phyloP scores from a whole-genome alignment of 2,329 filamentous ascomycete genomes.

The Paraphoma sp. region DNA sequence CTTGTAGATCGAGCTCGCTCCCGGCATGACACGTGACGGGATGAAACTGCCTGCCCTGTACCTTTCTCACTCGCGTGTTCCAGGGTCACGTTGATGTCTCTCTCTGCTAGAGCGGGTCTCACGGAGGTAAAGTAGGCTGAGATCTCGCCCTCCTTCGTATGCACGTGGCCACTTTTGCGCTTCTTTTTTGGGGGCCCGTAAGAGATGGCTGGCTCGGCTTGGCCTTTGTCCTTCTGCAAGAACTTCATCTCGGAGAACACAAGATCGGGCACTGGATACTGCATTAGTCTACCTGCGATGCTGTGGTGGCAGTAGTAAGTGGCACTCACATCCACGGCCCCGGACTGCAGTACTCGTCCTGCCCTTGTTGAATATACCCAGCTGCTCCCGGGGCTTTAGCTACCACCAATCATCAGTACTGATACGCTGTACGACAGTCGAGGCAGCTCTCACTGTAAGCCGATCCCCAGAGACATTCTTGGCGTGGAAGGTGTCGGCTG shows the following conservation, averaged over 20 bases:
- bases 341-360: conserved; percentile 54
- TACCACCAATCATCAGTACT: conserved; percentile 40
- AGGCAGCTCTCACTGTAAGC: conserved; percentile 51
- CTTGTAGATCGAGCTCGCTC: conserved; percentile 10
- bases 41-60: too few relatives aligned
- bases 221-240: conserved; percentile 47
- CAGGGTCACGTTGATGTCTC: conserved; percentile 19
- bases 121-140: conserved; percentile 53
- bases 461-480: conserved; percentile 54
- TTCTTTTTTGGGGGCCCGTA: conserved; percentile 34
- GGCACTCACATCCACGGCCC: conserved; percentile 51
- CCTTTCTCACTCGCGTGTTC: background rate
- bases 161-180: conserved; percentile 39
- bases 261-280: conserved; percentile 55
- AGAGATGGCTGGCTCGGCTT: conserved; percentile 31
- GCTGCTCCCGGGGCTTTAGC: conserved; percentile 51
- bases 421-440: conserved; percentile 10
- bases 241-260: conserved; percentile 61
- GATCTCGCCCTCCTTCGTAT: conserved; percentile 50
- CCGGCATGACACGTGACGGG: background rate
- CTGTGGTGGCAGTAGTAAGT: conserved; percentile 5
- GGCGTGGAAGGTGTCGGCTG: conserved; percentile 53
- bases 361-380: conserved; percentile 58
- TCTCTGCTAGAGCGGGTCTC: conserved; percentile 32
- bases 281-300: conserved; percentile 23